Percentiles rank a stretch among this genome's conserved stretches.
These are phyloP conservation scores for Taphrina flavorubra DNA, from an alignment of 1,139 yeast genomes.

Conservation along the genomic window DNA sequence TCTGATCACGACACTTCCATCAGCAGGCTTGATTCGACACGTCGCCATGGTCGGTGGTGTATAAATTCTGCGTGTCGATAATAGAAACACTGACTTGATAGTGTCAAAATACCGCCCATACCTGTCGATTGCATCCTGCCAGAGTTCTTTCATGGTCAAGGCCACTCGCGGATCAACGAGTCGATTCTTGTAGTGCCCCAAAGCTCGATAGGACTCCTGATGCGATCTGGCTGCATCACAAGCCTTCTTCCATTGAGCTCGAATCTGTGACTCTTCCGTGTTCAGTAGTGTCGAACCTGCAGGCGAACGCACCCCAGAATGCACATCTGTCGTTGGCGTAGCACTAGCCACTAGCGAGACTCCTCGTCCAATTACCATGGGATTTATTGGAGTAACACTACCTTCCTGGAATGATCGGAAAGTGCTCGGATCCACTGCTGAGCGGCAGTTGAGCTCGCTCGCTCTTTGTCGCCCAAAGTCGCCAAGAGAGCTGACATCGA, in stretches of 20 bases:
- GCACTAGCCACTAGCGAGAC: not conserved
- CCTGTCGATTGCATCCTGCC: not conserved
- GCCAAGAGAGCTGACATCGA: not conserved
- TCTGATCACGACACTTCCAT: not conserved
- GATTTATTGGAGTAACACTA: not conserved
- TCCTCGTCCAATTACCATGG: not conserved
- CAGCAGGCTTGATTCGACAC: not conserved
- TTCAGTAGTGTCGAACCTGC: not conserved
- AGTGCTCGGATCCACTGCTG: not conserved
- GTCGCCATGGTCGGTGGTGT: not conserved
- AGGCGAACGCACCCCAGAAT: not conserved
- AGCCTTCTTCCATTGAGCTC: not conserved
- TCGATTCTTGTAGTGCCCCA: not conserved
- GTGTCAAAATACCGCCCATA: not conserved
- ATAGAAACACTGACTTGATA: not conserved
- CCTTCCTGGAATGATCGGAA: not conserved
- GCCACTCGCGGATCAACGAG: not conserved
- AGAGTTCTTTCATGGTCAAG: conserved; percentile 1
- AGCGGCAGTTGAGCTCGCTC: not conserved
- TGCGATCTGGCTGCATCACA: conserved; percentile 2
- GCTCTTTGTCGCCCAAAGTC: not conserved
- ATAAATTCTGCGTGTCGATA: not conserved
- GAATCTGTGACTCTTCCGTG: not conserved
- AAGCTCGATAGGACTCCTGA: not conserved
- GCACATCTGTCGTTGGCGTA: not conserved